Evolutionary conservation across 1,284 basidiomycete species (phyloP), one percentile per base, ranked within the genome.

Genomic region (Microbotryum scabiosae): DNA sequence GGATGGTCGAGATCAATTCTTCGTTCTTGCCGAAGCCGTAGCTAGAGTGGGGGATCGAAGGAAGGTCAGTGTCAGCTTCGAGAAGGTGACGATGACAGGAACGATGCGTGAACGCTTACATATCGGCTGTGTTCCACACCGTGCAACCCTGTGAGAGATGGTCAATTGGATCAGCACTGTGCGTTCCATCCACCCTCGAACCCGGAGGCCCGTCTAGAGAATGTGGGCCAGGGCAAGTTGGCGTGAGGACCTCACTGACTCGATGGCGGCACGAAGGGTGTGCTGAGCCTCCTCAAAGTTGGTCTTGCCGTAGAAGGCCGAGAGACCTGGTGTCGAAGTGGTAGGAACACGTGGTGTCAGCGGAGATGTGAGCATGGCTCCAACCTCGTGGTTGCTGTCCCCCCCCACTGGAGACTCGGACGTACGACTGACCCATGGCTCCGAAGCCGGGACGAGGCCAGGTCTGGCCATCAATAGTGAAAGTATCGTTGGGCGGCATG

Each of bases 21-120:
- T 70, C 69, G 30, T 69, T 70, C 18, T 59, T 43, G 0, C 63
- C 65, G 5, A 21, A 26, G 1, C 62, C 66, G 48, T 69, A 69
- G 32, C 51, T 63, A 10, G 3, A 30, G 32, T 28, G 18, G 25
- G 10, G 23, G 12, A 14, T 53, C 32, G 21, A 41, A 2, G 10
- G 3, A 52, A 30, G 30, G 30, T 30, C 28, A 26, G 2, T 12
- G 16, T 14, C 14, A 41, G 26, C 12, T 21, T 30, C 32, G 25
- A 25, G 21, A 16, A 52, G 30, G 23, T 26, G 23, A 20, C 26
- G 41, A 47, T 21, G 21, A 12, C 5, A 23, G 10, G 36, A 23
- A 20, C 5, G 20, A 14, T 14, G 16, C 4, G 14, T 41, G 36
- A 16, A 41, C 1, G 36, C 20, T 23, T 20, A 61, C 53, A 66